These are phyloP conservation scores for Cryptococcus sp. DNA, from an alignment of 1,284 basidiomycete genomes.

Conservation along the genomic window DNA sequence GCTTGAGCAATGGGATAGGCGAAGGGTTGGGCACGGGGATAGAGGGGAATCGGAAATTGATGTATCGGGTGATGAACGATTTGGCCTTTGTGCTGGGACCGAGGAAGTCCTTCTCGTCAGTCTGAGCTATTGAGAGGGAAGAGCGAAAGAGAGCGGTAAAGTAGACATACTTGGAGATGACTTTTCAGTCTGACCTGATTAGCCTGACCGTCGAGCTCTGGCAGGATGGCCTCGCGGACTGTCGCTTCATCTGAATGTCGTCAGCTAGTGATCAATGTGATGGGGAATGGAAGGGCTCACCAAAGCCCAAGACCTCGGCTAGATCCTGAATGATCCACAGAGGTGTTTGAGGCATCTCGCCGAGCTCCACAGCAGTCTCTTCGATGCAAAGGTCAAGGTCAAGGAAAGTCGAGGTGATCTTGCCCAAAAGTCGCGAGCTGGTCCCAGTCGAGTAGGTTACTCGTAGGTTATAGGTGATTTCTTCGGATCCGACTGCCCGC, in stretches of 20 bases:
- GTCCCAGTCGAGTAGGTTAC: no score
- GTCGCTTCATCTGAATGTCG: constrained; percentile 39
- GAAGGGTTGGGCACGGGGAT: constrained; percentile 17
- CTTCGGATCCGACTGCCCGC: no score
- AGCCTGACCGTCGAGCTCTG: constrained; percentile 35
- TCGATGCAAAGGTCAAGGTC: no score
- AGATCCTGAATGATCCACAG: constrained; percentile 39
- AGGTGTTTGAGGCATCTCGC: constrained; percentile 16
- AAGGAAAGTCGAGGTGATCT: no score
- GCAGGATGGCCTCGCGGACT: constrained; percentile 36
- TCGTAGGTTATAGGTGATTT: no score
- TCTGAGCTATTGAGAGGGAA: no score
- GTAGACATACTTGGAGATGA: constrained; percentile 38
- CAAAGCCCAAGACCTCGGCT: constrained; percentile 32
- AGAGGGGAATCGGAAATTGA: constrained; percentile 32
- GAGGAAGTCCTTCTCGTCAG: constrained; percentile 37
- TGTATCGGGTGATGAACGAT: constrained; percentile 36
- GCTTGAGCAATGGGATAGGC: constrained; percentile 3
- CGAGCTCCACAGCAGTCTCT: no score
- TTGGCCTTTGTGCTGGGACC: constrained; percentile 32
- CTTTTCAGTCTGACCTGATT: constrained; percentile 27
- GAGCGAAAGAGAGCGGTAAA: no score
- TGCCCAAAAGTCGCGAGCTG: no score
- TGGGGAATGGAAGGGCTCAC: constrained; percentile 22
- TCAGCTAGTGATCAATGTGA: constrained; percentile 1